Base-by-base conservation (phyloP, 441 rosid genomes). In the Francoa sonchifolia region DNA sequence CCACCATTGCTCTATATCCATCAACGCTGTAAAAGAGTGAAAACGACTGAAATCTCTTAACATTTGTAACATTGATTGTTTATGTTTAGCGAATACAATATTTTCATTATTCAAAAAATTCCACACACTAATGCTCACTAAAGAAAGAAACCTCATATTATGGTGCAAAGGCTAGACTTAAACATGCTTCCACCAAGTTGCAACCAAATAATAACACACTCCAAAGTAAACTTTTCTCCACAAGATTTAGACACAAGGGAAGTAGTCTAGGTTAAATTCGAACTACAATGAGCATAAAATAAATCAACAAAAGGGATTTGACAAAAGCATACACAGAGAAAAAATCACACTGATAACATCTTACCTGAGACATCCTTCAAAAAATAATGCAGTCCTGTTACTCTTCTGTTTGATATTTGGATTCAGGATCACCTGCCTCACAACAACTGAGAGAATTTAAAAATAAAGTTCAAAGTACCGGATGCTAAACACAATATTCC, bases 1-100 rank as follows among this genome's bases (percentile, higher is more conserved):
- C 94, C 50, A 88, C 95, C 42, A 61, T 48, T 26, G 80, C 97
- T 69, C 97, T 73, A 61, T 66, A 88, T 40, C 95, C 97, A 65
- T 73, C 72, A 9, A 84, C 92, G 43, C 94, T 88, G 60, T 23
- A 56, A 14, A 14, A 33, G 28, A 17, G 14, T 17, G 19, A 18
- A 27, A 21, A 25, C 15, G 17, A 16, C 19, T 14, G 38, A 8
- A 15, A 33, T 6, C 8, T n/a, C 31, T 27, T 15, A 6, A 34
- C 9, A 34, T 34, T 5, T 34, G 8, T 3, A 8, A 11, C n/a
- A 14, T 5, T 11, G 17, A 15, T 31, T n/a, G 9, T 6, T 12
- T 11, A 6, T 10, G 8, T 8, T 3, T 15, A 16, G 9, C 39
- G 15, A n/a, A n/a, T n/a, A n/a, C n/a, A n/a, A n/a, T n/a, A n/a